Evolutionary conservation across 768 basidiomycete genomes (phyloP).

Genomic region (Hysterangium stoloniferum): DNA sequence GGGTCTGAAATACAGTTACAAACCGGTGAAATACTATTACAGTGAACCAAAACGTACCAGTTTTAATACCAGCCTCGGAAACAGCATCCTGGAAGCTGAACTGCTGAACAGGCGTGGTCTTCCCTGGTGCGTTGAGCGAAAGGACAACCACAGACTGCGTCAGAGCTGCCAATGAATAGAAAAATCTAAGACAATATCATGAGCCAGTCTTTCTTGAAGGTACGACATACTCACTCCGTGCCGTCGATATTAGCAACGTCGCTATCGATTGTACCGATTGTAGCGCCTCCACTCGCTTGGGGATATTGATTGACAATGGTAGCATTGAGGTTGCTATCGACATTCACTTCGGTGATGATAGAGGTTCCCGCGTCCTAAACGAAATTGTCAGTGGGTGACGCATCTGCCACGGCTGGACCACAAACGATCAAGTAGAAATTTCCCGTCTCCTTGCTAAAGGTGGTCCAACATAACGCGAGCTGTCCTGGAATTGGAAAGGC

Average conservation of each 20-base stretch:
- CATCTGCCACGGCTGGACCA: not conserved
- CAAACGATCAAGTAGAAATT: constrained; percentile 24
- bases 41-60: not conserved
- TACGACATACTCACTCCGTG: constrained; percentile 15
- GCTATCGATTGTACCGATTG: constrained; percentile 20
- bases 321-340: constrained; percentile 37
- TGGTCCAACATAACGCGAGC: constrained; percentile 25
- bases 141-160: constrained; percentile 3
- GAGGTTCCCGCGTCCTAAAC: constrained; percentile 16
- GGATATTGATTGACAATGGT: constrained; percentile 34
- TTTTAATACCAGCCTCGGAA: not conserved
- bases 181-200: not conserved
- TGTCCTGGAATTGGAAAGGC: constrained; percentile 21
- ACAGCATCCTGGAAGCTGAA: not conserved
- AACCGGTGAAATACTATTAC: not conserved
- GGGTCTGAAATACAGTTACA: not conserved
- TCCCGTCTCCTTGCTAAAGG: constrained; percentile 23
- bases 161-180: constrained; percentile 2
- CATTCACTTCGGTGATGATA: constrained; percentile 37
- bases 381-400: not conserved
- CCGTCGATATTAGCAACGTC: constrained; percentile 16
- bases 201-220: too few relatives aligned
- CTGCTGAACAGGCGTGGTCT: constrained; percentile 3
- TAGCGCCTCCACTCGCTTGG: constrained; percentile 13
- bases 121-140: not conserved